Evolutionary conservation across 805 yeast species (phyloP).

Genomic region (Saccharomycopsis javanensis): DNA sequence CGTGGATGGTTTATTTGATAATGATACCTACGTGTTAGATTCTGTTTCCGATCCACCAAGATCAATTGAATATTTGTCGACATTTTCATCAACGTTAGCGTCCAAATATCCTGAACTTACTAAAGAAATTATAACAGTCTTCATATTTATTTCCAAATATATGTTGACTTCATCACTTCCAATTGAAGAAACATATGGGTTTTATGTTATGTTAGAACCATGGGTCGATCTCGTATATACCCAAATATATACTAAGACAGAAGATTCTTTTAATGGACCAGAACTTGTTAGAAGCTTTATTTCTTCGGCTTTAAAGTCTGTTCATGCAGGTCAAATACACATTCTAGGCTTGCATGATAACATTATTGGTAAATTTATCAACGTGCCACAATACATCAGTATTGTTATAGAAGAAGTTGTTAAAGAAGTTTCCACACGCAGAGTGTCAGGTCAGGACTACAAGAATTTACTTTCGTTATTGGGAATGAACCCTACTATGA

Average conservation of each 20-base stretch:
- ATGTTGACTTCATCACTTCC: conserved; percentile 13
- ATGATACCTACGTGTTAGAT: conserved; percentile 28
- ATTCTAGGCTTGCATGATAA: conserved; percentile 46
- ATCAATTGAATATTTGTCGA: conserved; percentile 5
- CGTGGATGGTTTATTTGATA: conserved; percentile 52
- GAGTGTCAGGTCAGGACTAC: conserved; percentile 69
- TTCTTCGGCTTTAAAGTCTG: conserved; percentile 49
- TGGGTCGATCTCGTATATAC: conserved; percentile 65
- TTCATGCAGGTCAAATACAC: conserved; percentile 39
- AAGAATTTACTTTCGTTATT: conserved; percentile 51
- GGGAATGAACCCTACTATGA: conserved; percentile 58
- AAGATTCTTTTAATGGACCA: conserved; percentile 41
- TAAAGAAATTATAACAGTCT: conserved; percentile 40
- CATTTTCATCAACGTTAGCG: conserved; percentile 49
- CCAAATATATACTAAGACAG: conserved; percentile 39
- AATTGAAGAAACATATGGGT: not conserved
- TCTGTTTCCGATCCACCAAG: conserved; percentile 15
- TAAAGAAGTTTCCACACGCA: conserved; percentile 63
- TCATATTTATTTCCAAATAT: conserved; percentile 42
- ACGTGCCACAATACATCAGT: conserved; percentile 45
- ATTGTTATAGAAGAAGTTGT: conserved; percentile 65
- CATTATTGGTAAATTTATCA: conserved; percentile 51
- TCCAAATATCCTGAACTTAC: conserved; percentile 48
- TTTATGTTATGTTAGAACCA: conserved; percentile 44
- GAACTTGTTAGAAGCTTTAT: conserved; percentile 52